phyloP scores from a whole-genome alignment of 1,139 yeast genomes.

The Yamadazyma buinensis region DNA sequence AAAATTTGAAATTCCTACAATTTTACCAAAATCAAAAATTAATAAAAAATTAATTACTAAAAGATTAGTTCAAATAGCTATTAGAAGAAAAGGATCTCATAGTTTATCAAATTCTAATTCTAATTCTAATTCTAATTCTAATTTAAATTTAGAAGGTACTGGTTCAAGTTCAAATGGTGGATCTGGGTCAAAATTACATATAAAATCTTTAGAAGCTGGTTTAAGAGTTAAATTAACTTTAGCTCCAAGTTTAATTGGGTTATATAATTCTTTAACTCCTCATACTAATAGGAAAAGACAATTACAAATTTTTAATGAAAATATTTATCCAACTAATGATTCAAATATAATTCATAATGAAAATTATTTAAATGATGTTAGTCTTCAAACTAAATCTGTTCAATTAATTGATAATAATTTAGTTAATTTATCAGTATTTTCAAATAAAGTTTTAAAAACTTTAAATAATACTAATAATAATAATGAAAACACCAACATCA shows the following conservation, averaged over 20 bases:
- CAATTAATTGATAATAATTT: constrained; percentile 36
- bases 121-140: not conserved
- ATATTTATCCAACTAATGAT: not conserved
- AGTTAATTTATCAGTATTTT: constrained; percentile 33
- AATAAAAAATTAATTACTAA: constrained; percentile 21
- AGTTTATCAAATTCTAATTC: constrained; percentile 8
- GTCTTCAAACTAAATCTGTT: constrained; percentile 20
- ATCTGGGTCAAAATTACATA: constrained; percentile 33
- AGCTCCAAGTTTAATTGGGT: constrained; percentile 38
- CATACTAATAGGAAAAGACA: constrained; percentile 18
- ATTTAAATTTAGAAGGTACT: too few species aligned
- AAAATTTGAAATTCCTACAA: not conserved
- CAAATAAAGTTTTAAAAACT: constrained; percentile 33
- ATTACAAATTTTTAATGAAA: constrained; percentile 8
- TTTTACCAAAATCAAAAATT: constrained; percentile 22
- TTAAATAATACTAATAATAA: constrained; percentile 14
- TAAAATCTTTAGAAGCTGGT: constrained; percentile 52
- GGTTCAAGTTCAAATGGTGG: constrained; percentile 1
- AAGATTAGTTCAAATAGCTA: constrained; percentile 36
- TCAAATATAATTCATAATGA: constrained; percentile 7
- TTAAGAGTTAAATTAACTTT: constrained; percentile 46
- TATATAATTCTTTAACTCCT: constrained; percentile 44
- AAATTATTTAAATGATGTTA: constrained; percentile 13
- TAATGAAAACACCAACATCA: too few species aligned
- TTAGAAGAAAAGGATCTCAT: constrained; percentile 39